phyloP scores from a whole-genome alignment of 179 eudicot genomes.

The Beta lomatogona region DNA sequence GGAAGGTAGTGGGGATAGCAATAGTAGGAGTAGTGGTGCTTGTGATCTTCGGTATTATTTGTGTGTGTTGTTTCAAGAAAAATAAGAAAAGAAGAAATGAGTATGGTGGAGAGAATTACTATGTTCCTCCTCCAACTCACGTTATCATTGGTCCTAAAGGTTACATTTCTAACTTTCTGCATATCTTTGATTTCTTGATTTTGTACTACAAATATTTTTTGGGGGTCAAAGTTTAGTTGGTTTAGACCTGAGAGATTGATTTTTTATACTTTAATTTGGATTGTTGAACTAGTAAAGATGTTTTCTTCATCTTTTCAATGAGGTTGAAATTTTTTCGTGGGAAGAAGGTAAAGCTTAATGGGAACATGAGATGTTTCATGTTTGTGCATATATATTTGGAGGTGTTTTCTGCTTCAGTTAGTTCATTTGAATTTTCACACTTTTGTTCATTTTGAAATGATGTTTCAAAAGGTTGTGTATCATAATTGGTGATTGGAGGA shows the following conservation, averaged over 20 bases:
- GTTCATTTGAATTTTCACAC: not conserved
- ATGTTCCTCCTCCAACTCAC: conserved; percentile 56
- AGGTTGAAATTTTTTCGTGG: too few relatives aligned
- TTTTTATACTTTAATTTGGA: too few relatives aligned
- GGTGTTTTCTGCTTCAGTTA: not conserved
- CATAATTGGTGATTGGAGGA: not conserved
- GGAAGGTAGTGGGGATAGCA: conserved; percentile 69
- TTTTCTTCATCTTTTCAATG: too few relatives aligned
- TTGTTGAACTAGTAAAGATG: too few relatives aligned
- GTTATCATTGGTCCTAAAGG: conserved; percentile 66
- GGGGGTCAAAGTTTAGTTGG: too few relatives aligned
- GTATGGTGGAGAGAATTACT: conserved; percentile 48
- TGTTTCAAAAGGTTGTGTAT: not conserved
- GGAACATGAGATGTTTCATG: too few relatives aligned
- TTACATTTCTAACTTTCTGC: conserved; percentile 10
- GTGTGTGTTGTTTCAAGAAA: conserved; percentile 53
- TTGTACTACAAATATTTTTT: too few relatives aligned
- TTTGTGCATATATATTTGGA: too few relatives aligned
- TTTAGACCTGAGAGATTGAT: too few relatives aligned
- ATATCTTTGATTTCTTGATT: not conserved
- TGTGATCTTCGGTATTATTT: conserved; percentile 51
- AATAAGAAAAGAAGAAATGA: conserved; percentile 54
- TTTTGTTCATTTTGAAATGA: not conserved
- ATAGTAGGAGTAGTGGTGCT: conserved; percentile 67
- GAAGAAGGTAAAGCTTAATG: too few relatives aligned